A percentile compares a stretch with the other conserved stretches of the same genome.
Conservation (phyloP, 495 filamentous ascomycete genomes). For the Mycothermus thermophilus region DNA sequence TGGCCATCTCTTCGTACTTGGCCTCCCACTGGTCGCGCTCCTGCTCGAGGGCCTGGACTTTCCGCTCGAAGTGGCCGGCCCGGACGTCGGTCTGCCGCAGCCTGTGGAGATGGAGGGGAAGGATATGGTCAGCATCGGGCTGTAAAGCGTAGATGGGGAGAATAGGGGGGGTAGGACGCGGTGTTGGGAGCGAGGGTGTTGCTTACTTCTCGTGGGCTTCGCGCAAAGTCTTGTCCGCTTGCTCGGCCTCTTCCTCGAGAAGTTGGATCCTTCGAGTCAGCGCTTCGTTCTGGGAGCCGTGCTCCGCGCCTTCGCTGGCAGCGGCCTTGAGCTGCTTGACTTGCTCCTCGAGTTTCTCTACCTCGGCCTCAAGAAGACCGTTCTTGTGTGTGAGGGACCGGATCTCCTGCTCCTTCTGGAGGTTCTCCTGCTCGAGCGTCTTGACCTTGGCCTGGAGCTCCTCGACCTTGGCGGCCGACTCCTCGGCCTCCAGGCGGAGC, state of each 20-base stretch:
- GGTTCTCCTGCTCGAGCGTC: constrained; percentile 82
- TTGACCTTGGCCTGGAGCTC: constrained; percentile 81
- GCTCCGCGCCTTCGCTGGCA: constrained; percentile 57
- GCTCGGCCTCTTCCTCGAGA: constrained; percentile 93
- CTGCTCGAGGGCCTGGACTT: constrained; percentile 88
- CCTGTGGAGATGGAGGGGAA: constrained; percentile 33
- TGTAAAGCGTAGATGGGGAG: too few relatives aligned
- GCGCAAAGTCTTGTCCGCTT: constrained; percentile 82
- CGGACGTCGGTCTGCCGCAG: constrained; percentile 98
- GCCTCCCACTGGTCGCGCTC: constrained; percentile 82
- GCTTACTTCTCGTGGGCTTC: constrained; percentile 98
- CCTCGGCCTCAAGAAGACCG: constrained; percentile 68
- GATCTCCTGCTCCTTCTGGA: constrained; percentile 94
- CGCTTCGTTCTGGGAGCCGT: constrained; percentile 73
- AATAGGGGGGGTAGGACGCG: neutral
- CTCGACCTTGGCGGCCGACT: constrained; percentile 60
- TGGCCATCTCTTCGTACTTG: constrained; percentile 92
- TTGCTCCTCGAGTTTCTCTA: constrained; percentile 71
- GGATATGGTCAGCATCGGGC: neutral
- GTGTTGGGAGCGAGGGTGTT: neutral
- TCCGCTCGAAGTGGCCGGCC: constrained; percentile 97
- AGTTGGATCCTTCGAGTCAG: constrained; percentile 85
- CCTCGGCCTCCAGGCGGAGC: constrained; percentile 86
- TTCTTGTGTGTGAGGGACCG: constrained; percentile 88
- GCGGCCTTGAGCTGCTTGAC: constrained; percentile 68